These are phyloP conservation scores for Pinus albicaulis DNA, from an alignment of 75 land plant species.

Conservation along the genomic window DNA sequence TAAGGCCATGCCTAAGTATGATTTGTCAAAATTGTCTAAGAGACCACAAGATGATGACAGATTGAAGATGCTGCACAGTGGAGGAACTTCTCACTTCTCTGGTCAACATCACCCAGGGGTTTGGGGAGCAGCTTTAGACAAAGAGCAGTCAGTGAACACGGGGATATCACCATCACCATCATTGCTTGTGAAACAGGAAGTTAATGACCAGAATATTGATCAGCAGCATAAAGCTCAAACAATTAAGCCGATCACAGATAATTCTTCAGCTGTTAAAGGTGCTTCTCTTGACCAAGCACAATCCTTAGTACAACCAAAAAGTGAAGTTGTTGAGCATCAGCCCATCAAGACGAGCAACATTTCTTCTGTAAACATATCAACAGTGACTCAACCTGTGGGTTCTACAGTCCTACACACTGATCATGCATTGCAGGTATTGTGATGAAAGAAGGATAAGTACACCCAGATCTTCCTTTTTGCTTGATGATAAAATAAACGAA, in stretches of 20 bases:
- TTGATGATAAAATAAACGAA: too few relatives aligned
- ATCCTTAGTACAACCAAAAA: slow-evolving; percentile 14
- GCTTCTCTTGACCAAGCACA: slow-evolving; percentile 20
- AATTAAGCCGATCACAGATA: slow-evolving; percentile 8
- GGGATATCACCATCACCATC: slow-evolving; percentile 12
- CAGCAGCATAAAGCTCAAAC: slow-evolving; percentile 26
- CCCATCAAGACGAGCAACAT: slow-evolving; percentile 24
- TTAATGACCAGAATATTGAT: slow-evolving; percentile 33
- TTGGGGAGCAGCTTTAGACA: slow-evolving; percentile 33
- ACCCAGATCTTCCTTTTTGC: too few relatives aligned
- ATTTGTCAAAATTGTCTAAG: slow-evolving; percentile 20
- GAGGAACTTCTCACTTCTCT: slow-evolving; percentile 26
- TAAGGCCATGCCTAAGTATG: slow-evolving; percentile 33
- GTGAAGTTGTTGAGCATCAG: slow-evolving; percentile 40
- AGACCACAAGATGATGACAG: slow-evolving; percentile 29
- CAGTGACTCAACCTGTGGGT: slow-evolving; percentile 20
- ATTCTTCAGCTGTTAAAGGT: slow-evolving; percentile 11
- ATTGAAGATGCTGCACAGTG: slow-evolving; percentile 25
- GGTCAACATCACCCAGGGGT: slow-evolving; percentile 28
- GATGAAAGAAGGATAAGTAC: background rate
- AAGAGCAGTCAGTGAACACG: slow-evolving; percentile 20
- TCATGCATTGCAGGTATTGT: slow-evolving; percentile 16
- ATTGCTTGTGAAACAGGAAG: slow-evolving; percentile 43
- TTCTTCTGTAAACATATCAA: slow-evolving; percentile 15
- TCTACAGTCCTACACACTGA: slow-evolving; percentile 13